Evolutionary conservation across 1,139 yeast species (phyloP), one percentile per base, ranked within the genome.

Genomic region (Saccharomyces hybrid): DNA sequence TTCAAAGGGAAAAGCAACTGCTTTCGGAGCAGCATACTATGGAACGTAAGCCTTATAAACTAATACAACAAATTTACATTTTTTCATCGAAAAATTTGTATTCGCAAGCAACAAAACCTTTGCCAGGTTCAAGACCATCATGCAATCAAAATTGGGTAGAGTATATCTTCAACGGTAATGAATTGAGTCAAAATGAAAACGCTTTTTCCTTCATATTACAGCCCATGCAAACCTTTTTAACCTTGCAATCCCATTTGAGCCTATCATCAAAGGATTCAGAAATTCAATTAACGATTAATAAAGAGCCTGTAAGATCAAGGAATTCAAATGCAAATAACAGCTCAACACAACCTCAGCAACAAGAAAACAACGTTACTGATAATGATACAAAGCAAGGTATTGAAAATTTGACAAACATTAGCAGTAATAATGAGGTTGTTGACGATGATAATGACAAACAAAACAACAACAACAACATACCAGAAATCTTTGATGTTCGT

Each of bases 71-170:
- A 46, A 53, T 67, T 11, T 57, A 62, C n/a, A 58, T 68, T 2
- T 63, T 56, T 48, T 61, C 70, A 1, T 64, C 71, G 0, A 56
- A 58, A 28, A 59, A 57, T 49, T 52, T 61, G 23, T 68, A 66
- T 53, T 63, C 61, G 31, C 68, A 66, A 47, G 61, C 68, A 8
- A 60, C 64, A 9, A 61, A 62, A 23, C 70, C 71, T 27, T 51
- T 61, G 44, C 59, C 63, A 38, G 69, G 68, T 20, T 54, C 66
- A 20, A 63, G 63, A 51, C 71, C 70, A 16, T 57, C 69, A 5
- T 56, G 61, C 29, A 57, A 57, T 29, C 70, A 65, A 49, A 59
- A 64, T 31, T 68, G 69, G 70, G 57, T 67, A 5, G 67, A 67
- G 49, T 68, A 55, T 54, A 58, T 59, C 9, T 67, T 68, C 49